phyloP scores from a whole-genome alignment of 2,329 filamentous ascomycete species.

The Venturia nashicola region DNA sequence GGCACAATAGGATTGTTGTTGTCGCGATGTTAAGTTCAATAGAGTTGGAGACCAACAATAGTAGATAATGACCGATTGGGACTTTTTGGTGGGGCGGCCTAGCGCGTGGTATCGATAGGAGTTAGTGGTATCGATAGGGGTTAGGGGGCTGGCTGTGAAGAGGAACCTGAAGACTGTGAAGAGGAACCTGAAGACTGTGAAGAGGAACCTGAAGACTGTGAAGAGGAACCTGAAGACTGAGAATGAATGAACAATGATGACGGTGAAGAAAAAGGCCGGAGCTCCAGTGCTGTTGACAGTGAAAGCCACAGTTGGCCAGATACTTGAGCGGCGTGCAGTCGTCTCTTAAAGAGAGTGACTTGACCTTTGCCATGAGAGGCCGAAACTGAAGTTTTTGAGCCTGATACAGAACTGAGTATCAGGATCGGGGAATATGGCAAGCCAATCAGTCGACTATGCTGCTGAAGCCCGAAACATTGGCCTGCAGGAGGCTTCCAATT shows the following conservation, averaged over 20 bases:
- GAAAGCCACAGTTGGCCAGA: not conserved
- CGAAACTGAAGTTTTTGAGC: constrained; percentile 4
- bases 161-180: not conserved
- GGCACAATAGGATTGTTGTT: constrained; percentile 1
- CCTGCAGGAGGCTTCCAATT: not conserved
- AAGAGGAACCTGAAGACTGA: not conserved
- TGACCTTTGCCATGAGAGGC: not conserved
- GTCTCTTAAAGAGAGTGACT: not conserved
- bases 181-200: not conserved
- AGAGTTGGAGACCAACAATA: not conserved
- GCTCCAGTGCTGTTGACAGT: not conserved
- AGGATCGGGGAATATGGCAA: not conserved
- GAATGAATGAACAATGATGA: not conserved
- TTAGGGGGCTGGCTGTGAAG: too few relatives aligned
- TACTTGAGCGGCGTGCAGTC: not conserved
- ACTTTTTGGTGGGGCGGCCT: not conserved
- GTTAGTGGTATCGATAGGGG: too few relatives aligned
- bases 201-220: not conserved
- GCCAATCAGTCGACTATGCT: constrained; percentile 1
- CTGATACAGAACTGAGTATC: constrained; percentile 2
- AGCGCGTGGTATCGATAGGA: not conserved
- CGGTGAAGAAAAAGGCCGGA: not conserved
- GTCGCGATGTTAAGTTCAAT: not conserved
- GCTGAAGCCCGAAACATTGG: constrained; percentile 1
- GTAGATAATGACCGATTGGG: not conserved